Evolutionary conservation across 106 monocot genomes (phyloP).

Genomic region (Amphibolis antarctica): DNA sequence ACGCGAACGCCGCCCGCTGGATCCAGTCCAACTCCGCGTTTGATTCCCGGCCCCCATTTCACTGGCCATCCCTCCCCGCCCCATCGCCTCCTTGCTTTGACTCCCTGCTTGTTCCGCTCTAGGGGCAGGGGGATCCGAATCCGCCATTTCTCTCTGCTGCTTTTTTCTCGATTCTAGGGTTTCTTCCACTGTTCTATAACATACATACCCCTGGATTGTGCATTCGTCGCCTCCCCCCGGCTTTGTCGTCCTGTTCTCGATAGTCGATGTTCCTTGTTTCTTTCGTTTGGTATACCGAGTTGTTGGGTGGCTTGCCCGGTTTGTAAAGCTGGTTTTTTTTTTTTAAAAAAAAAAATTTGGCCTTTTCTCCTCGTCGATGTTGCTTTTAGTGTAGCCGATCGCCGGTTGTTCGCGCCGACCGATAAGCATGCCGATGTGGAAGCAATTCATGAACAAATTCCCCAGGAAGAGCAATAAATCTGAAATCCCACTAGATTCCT

Average conservation of each 20-base stretch:
- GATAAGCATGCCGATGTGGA: constrained; percentile 44
- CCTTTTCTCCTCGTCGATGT: neutral
- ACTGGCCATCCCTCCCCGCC: too few species aligned
- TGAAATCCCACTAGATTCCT: constrained; percentile 8
- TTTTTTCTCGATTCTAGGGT: neutral
- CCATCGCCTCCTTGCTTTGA: neutral
- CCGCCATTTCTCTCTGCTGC: neutral
- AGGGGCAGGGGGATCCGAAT: neutral
- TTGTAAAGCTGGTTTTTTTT: too few species aligned
- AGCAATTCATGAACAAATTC: constrained; percentile 64
- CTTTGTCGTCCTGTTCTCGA: too few species aligned
- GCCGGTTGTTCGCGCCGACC: neutral
- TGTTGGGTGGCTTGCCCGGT: too few species aligned
- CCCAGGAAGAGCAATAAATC: constrained; percentile 41
- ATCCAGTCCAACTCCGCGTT: too few species aligned
- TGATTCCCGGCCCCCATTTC: too few species aligned
- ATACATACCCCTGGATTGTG: too few species aligned
- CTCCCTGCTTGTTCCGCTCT: neutral
- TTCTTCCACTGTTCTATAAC: neutral
- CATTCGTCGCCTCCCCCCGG: too few species aligned
- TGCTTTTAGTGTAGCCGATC: neutral
- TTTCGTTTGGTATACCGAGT: too few species aligned
- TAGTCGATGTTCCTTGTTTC: too few species aligned
- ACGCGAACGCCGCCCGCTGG: too few species aligned
- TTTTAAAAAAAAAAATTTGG: too few species aligned